Evolutionary conservation across 2,329 filamentous ascomycete genomes (phyloP).

Genomic region (Anisogramma anomala): DNA sequence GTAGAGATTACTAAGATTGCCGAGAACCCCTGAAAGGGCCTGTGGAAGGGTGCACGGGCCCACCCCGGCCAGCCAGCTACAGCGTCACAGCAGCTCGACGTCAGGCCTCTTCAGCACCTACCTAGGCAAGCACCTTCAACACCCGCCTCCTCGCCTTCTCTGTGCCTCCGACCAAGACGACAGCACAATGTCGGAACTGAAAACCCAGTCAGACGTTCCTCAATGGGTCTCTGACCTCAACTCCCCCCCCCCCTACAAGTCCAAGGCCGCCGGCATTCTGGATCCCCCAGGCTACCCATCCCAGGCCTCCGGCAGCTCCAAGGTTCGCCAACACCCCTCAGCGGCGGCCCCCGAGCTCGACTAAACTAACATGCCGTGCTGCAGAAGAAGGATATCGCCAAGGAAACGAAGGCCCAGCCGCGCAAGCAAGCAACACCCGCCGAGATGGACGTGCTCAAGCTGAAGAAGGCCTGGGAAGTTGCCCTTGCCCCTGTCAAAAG

Average conservation of each 20-base stretch:
- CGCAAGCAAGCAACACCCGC: slow-evolving; percentile 61
- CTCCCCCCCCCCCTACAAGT: slow-evolving; percentile 52
- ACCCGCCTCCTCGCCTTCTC: neutral
- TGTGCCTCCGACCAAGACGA: neutral
- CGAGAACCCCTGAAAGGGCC: neutral
- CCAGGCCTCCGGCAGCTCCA: slow-evolving; percentile 39
- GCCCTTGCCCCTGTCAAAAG: slow-evolving; percentile 87
- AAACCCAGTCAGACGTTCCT: slow-evolving; percentile 33
- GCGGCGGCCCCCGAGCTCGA: neutral
- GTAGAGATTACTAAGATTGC: neutral
- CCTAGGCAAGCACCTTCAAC: too few species aligned
- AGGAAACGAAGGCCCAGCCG: slow-evolving; percentile 36
- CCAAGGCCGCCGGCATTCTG: slow-evolving; percentile 53
- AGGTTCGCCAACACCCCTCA: slow-evolving; percentile 32
- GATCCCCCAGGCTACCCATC: slow-evolving; percentile 77
- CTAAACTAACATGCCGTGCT: neutral
- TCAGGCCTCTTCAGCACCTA: too few species aligned
- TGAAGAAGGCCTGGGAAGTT: slow-evolving; percentile 98
- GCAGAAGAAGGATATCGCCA: slow-evolving; percentile 38
- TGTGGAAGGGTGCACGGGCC: neutral
- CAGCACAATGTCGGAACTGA: slow-evolving; percentile 20
- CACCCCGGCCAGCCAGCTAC: neutral
- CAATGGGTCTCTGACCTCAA: slow-evolving; percentile 77
- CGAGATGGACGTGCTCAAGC: slow-evolving; percentile 89
- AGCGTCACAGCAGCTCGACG: neutral